These are phyloP conservation scores for Pestalotiopsis sp. DNA, from an alignment of 2,329 filamentous ascomycete species.

Conservation along the genomic window DNA sequence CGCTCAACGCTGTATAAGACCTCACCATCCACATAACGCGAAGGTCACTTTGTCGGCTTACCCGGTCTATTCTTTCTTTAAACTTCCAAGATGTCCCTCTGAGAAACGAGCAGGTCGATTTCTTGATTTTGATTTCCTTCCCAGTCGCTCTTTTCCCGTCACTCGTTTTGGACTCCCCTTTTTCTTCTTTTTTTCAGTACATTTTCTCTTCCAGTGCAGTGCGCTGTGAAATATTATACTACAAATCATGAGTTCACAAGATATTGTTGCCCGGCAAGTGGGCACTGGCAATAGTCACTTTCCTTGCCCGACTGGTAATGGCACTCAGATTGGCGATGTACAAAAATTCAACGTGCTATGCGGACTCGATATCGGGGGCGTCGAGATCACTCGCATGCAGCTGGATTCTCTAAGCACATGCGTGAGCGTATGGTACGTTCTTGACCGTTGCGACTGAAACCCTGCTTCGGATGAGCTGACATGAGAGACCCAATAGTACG, in stretches of 20 bases:
- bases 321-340: conserved; percentile 19
- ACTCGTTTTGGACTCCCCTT: background rate
- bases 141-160: too few species aligned
- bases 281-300: conserved; percentile 2
- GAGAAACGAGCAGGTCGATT: background rate
- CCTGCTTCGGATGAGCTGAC: background rate
- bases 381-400: conserved; percentile 18
- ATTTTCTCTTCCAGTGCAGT: background rate
- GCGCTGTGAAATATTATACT: background rate
- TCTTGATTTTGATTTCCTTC: background rate
- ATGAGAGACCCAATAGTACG: background rate
- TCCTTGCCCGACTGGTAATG: conserved; percentile 22
- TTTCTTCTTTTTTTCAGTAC: background rate
- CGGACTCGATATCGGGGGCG: conserved; percentile 17
- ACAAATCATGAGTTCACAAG: background rate
- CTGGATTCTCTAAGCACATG: conserved; percentile 19
- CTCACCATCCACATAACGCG: background rate
- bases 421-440: conserved; percentile 17
- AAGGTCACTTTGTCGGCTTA: background rate
- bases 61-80: background rate
- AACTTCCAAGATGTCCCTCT: background rate
- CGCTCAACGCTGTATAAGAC: background rate
- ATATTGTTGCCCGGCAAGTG: background rate
- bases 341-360: conserved; percentile 22
- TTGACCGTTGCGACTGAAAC: background rate